Conservation (phyloP, 768 basidiomycete species). For the Fomitopsis pulvina region DNA sequence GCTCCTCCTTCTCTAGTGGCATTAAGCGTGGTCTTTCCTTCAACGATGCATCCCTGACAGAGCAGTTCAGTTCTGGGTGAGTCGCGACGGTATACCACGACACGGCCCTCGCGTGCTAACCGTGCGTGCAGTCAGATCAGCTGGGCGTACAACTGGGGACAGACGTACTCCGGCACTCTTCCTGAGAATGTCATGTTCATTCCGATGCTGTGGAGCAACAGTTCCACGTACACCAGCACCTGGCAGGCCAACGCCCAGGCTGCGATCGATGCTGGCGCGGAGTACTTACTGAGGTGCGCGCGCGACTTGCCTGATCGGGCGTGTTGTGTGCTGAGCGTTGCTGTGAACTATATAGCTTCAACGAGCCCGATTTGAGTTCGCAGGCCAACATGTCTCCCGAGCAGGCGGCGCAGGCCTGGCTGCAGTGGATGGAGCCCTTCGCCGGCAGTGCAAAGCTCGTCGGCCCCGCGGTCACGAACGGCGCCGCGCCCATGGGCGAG, state of each 20-base stretch:
- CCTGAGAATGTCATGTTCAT: conserved; percentile 15
- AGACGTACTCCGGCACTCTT: conserved; percentile 11
- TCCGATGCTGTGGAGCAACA: conserved; percentile 23
- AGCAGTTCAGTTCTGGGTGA: conserved; percentile 16
- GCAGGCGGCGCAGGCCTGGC: conserved; percentile 23
- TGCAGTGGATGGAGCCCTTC: conserved; percentile 26
- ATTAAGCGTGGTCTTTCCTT: conserved; percentile 25
- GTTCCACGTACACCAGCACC: conserved; percentile 12
- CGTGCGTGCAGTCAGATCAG: conserved; percentile 14
- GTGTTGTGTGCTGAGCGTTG: neutral
- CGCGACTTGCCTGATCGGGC: neutral
- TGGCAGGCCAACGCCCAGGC: conserved; percentile 21
- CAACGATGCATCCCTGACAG: conserved; percentile 19
- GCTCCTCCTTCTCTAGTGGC: conserved; percentile 5
- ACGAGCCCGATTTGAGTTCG: conserved; percentile 24
- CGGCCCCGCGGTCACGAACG: conserved; percentile 27
- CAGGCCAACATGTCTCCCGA: conserved; percentile 24
- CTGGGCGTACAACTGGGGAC: conserved; percentile 25
- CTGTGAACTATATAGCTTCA: conserved; percentile 17
- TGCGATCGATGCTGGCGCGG: conserved; percentile 22
- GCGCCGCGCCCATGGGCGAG: conserved; percentile 23
- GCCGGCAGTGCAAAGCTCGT: conserved; percentile 25
- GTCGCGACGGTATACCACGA: neutral
- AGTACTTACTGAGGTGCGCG: conserved; percentile 22
- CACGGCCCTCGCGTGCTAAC: neutral